Evolutionary conservation across 2,329 filamentous ascomycete species (phyloP), one percentile per base, ranked within the genome.

Genomic region (Sarocladium kiliense): DNA sequence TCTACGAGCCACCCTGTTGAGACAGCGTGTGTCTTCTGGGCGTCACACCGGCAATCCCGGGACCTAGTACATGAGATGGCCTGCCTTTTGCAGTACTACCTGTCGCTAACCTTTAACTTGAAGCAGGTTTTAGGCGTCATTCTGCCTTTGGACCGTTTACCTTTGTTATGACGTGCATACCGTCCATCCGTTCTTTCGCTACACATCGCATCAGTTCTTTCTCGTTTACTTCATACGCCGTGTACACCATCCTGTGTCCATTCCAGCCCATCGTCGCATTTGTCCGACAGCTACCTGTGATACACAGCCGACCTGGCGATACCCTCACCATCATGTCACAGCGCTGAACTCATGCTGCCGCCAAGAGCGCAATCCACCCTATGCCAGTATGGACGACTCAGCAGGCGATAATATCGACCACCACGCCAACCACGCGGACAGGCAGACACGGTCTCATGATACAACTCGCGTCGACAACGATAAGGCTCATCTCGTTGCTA

Each of bases 401-500:
- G 65, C 74, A 10, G 64, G 65, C 56, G 64, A 73, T 3, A 68
- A 67, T 37, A 70, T 76, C 58, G 64, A 70, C 39, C 62, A 69
- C 44, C 65, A 70, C 50, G 61, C 66, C 6, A 63, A 69, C 14
- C 56, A 58, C 23, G 58, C 67, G 12, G 63, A 68, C 34, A 58
- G 62, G 19, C 54, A 62, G 18, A 55, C 66, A 16, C 23, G 27
- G 14, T 27, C 44, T 26, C 44, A 30, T 32, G 55, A 64, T 14
- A 54, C 63, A 30, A 58, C 65, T 57, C 66, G 60, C 5, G 67
- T 72, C 54, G 63, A 66, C 37, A 69, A 70, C 56, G 74, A 76
- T 50, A 65, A 72, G 55, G 65, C 67, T 11, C 73, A 78, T 61
- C 65, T 78, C 16, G 64, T 74, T 36, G 77, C 76, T 19, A 76